Conservation (phyloP, 2,329 filamentous ascomycete species). For the Bisporella sp. region DNA sequence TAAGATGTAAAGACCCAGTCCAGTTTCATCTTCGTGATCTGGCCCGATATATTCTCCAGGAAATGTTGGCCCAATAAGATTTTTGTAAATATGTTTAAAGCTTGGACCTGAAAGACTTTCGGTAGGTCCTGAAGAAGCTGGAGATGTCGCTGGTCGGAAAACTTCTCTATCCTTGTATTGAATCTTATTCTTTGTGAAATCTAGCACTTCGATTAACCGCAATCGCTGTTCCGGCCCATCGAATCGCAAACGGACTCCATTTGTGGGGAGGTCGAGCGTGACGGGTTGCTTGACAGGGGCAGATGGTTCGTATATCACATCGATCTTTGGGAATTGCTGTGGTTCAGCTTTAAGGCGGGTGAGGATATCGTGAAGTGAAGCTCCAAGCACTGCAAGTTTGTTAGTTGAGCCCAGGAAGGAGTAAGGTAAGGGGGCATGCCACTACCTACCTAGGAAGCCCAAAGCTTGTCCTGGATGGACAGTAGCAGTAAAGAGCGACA, state of each 20-base stretch:
- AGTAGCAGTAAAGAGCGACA: slow-evolving; percentile 50
- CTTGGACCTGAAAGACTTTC: slow-evolving; percentile 53
- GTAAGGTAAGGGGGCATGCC: slow-evolving; percentile 24
- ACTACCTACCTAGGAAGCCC: slow-evolving; percentile 25
- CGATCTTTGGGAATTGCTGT: slow-evolving; percentile 72
- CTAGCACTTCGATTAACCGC: slow-evolving; percentile 81
- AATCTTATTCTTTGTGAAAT: slow-evolving; percentile 80
- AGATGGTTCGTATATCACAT: slow-evolving; percentile 72
- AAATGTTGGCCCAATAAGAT: slow-evolving; percentile 88
- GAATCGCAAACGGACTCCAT: slow-evolving; percentile 85
- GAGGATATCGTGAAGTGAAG: slow-evolving; percentile 83
- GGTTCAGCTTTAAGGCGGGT: slow-evolving; percentile 85
- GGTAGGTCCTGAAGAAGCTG: slow-evolving; percentile 13
- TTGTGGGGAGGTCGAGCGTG: slow-evolving; percentile 68
- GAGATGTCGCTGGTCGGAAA: slow-evolving; percentile 48
- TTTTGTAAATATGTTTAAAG: slow-evolving; percentile 87
- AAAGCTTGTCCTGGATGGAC: slow-evolving; percentile 61
- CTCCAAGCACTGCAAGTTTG: slow-evolving; percentile 63
- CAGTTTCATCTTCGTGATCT: slow-evolving; percentile 39
- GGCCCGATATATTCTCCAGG: slow-evolving; percentile 84
- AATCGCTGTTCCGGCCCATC: slow-evolving; percentile 90
- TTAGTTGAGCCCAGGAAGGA: slow-evolving; percentile 23
- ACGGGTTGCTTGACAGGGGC: slow-evolving; percentile 71
- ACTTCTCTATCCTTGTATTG: slow-evolving; percentile 78
- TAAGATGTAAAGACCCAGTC: slow-evolving; percentile 73